Conservation (phyloP, 495 filamentous ascomycete species). For the Immersiella caudata region DNA sequence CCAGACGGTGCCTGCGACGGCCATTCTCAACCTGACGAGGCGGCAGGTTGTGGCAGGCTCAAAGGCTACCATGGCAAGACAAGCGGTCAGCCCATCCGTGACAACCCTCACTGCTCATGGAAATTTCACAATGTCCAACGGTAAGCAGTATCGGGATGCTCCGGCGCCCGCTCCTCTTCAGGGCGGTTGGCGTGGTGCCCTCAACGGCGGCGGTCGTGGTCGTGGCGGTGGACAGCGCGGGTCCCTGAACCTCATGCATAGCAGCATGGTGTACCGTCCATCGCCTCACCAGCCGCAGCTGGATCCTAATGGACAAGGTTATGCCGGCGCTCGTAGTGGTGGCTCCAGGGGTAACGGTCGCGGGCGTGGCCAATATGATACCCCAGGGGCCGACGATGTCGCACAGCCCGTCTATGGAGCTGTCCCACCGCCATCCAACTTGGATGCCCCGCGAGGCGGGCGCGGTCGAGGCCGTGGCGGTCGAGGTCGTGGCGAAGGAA, state of each 20-base stretch:
- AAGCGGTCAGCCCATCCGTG: conserved; percentile 57
- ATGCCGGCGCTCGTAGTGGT: conserved; percentile 41
- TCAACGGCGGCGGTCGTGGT: conserved; percentile 50
- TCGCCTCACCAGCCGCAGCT: conserved; percentile 30
- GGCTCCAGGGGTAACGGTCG: conserved; percentile 32
- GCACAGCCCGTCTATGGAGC: conserved; percentile 58
- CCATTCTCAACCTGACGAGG: conserved; percentile 84
- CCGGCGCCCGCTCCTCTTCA: conserved; percentile 66
- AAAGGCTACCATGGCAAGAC: conserved; percentile 64
- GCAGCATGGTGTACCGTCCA: conserved; percentile 44
- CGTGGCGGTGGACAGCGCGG: conserved; percentile 41
- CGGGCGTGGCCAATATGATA: conserved; percentile 26
- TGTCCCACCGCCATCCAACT: conserved; percentile 75
- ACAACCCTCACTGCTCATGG: conserved; percentile 61
- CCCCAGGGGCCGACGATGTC: conserved; percentile 26
- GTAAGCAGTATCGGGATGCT: conserved; percentile 70
- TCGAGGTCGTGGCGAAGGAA: conserved; percentile 30
- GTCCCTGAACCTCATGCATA: conserved; percentile 49
- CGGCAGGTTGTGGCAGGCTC: conserved; percentile 78
- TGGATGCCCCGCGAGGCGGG: conserved; percentile 56
- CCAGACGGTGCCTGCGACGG: conserved; percentile 80
- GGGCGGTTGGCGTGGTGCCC: conserved; percentile 72
- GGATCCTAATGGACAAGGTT: conserved; percentile 17
- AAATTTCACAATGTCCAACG: conserved; percentile 62
- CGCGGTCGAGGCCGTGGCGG: conserved; percentile 35